Base-by-base conservation (phyloP, 306 rosid species). In the Lathyrus sativus region DNA sequence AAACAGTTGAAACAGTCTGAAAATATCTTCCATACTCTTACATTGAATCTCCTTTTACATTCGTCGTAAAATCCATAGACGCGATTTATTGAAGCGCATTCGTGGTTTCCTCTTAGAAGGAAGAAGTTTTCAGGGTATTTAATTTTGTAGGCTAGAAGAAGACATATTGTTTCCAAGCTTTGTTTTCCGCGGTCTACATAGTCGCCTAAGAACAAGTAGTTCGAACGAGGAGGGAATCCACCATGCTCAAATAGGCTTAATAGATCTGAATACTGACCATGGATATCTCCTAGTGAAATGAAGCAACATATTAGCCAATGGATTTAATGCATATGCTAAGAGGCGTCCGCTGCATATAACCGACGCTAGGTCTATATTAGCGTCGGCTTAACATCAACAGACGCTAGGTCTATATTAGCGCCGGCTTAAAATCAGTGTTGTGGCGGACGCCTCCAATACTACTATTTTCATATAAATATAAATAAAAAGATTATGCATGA, bases 161-260 rank as follows among this genome's bases (percentile, higher is more conserved):
- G 82, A 46, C 72, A 78, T 15, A 78, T 78, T 9, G 82, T 78
- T 33, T 78, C 82, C 3, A 79, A 43, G 7, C 83, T 79, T 65
- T 79, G 83, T 67, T 74, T 79, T 33, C 83, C 83, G 12, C 83
- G 83, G 41, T 79, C 83, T 14, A 79, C 83, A 56, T 79, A 79
- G 11, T 79, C 83, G 0, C 83, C 83, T 48, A 79, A 29, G 44
- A 79, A 79, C 10, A 79, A 56, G 68, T 79, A 79, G 31, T 79
- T 79, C 37, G 83, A 71, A 33, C 68, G 72, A 56, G 83, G 83
- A 45, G 83, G 83, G 3, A 79, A 74, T 39, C 83, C 79, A 53
- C 83, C 82, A 62, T 79, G 67, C 50, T 79, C 83, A 44, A 79
- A 79, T 6, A 79, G 59, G 55, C 76, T 79, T 14, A 79, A 57